Conservation (phyloP, 192 early-diverging fungal species). For the Linderina pennispora region DNA sequence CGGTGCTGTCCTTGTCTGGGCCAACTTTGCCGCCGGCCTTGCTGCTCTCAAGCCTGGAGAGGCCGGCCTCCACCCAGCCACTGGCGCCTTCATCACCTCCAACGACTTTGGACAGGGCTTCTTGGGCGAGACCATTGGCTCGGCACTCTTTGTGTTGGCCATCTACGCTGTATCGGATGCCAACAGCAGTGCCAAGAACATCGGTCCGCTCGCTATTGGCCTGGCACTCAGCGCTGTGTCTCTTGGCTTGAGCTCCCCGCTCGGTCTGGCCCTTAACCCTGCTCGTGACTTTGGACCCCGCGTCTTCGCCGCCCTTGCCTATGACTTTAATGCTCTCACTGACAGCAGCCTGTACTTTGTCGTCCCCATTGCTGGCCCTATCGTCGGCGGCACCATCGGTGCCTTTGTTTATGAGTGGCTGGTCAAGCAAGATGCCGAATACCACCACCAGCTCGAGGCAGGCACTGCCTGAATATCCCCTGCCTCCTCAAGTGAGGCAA, state of each 20-base stretch:
- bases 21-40: slow-evolving; percentile 23
- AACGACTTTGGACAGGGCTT: slow-evolving; percentile 17
- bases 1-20: slow-evolving; percentile 40
- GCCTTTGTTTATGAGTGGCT: slow-evolving; percentile 54
- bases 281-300: slow-evolving; percentile 74
- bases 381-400: slow-evolving; percentile 50
- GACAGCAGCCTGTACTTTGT: slow-evolving; percentile 56
- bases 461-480: slow-evolving; percentile 7
- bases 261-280: slow-evolving; percentile 57
- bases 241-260: slow-evolving; percentile 49
- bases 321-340: slow-evolving; percentile 56
- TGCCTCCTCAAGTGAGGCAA: too few species aligned
- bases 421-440: slow-evolving; percentile 35
- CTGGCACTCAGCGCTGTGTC: slow-evolving; percentile 49
- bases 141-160: slow-evolving; percentile 52
- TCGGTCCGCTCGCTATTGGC: slow-evolving; percentile 50
- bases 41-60: slow-evolving; percentile 18
- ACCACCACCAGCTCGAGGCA: slow-evolving; percentile 32
- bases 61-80: slow-evolving; percentile 15
- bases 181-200: slow-evolving; percentile 38
- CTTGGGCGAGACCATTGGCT: slow-evolving; percentile 51
- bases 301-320: slow-evolving; percentile 55
- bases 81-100: slow-evolving; percentile 25
- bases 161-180: slow-evolving; percentile 54
- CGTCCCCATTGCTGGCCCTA: slow-evolving; percentile 60